These are phyloP conservation scores for Apiotrichum siamense DNA, from an alignment of 1,284 basidiomycete species.

Conservation along the genomic window DNA sequence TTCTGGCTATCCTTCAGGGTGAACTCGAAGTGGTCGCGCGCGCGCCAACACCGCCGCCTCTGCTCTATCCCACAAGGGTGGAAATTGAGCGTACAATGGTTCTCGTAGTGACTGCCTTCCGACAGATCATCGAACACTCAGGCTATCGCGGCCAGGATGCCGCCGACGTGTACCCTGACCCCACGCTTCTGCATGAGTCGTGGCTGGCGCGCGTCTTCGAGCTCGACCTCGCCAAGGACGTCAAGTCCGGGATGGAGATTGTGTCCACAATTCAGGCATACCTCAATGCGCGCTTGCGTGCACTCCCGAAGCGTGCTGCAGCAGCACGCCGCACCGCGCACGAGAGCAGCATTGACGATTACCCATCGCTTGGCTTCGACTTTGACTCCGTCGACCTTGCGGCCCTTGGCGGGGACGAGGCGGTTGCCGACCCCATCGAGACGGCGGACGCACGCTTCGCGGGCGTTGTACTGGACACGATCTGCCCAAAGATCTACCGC, in stretches of 20 bases:
- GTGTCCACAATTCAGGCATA: constrained; percentile 60
- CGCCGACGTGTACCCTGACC: constrained; percentile 58
- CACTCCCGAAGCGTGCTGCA: constrained; percentile 52
- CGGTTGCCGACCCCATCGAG: constrained; percentile 25
- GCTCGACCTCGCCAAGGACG: constrained; percentile 52
- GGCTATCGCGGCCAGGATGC: constrained; percentile 7
- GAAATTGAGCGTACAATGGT: constrained; percentile 48
- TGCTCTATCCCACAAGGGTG: constrained; percentile 22
- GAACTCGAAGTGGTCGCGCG: constrained; percentile 51
- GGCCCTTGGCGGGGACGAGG: constrained; percentile 29
- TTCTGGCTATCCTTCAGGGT: constrained; percentile 56
- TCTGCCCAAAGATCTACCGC: constrained; percentile 60
- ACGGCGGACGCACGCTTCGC: constrained; percentile 33
- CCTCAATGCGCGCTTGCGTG: constrained; percentile 56
- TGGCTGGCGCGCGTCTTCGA: constrained; percentile 61
- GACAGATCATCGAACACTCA: constrained; percentile 52
- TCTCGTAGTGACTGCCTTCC: constrained; percentile 58
- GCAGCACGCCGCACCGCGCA: constrained; percentile 37
- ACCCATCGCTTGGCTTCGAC: constrained; percentile 41
- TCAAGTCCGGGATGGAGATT: constrained; percentile 56
- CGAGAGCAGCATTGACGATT: constrained; percentile 73
- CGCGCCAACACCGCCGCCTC: not conserved
- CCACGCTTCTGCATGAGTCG: constrained; percentile 56
- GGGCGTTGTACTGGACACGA: constrained; percentile 55
- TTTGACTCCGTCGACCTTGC: constrained; percentile 35